Evolutionary conservation across 1,284 basidiomycete species (phyloP).

Genomic region (Cutaneotrichosporon sp.): DNA sequence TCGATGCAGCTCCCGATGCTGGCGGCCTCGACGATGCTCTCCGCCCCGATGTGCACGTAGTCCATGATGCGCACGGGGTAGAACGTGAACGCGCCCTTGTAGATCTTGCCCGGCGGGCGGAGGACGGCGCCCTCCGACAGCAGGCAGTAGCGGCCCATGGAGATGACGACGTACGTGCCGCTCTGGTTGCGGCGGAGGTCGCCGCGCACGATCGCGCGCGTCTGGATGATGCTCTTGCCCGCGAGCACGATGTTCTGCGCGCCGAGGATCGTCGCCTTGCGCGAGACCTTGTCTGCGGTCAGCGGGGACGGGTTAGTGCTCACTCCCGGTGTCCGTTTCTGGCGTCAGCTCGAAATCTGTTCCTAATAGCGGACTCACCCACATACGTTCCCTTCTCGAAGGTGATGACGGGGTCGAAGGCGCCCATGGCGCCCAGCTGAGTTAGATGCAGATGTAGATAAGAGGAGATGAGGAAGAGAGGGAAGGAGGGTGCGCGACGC

Average conservation of each 20-base stretch:
- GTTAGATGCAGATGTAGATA: neutral
- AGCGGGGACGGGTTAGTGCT: conserved; percentile 18
- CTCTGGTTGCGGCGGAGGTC: conserved; percentile 63
- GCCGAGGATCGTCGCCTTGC: conserved; percentile 88
- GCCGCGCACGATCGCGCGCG: conserved; percentile 55
- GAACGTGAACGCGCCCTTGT: conserved; percentile 82
- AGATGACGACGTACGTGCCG: conserved; percentile 73
- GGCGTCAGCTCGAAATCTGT: neutral
- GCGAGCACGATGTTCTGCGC: conserved; percentile 96
- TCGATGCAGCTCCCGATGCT: conserved; percentile 91
- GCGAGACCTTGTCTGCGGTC: conserved; percentile 74
- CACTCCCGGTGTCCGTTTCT: conserved; percentile 54
- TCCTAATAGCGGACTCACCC: conserved; percentile 24
- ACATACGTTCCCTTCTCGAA: conserved; percentile 51
- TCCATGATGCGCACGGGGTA: conserved; percentile 98
- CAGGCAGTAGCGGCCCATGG: conserved; percentile 87
- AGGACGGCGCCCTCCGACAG: conserved; percentile 87
- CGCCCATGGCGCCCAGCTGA: conserved; percentile 37
- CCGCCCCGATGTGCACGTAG: conserved; percentile 87
- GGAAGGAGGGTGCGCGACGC: neutral
- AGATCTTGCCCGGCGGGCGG: conserved; percentile 60
- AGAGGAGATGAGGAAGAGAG: neutral
- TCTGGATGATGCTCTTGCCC: conserved; percentile 94
- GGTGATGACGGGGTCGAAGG: conserved; percentile 47
- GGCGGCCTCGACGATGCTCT: conserved; percentile 87